phyloP scores from a whole-genome alignment of 2,329 filamentous ascomycete genomes.

The Diaporthe sp. region DNA sequence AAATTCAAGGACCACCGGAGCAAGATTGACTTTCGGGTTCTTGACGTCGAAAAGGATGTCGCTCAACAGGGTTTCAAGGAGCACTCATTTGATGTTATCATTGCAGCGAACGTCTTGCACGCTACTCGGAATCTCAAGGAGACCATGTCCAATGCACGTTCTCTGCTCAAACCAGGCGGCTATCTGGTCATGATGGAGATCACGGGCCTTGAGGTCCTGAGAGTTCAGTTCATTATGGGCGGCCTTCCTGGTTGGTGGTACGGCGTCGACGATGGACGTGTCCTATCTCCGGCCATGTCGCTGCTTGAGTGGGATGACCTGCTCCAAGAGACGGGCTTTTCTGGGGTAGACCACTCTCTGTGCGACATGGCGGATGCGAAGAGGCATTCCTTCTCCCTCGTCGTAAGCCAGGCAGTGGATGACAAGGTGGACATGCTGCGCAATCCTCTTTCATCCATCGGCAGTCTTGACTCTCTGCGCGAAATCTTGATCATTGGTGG shows the following conservation, averaged over 20 bases:
- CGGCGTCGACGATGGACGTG: conserved; percentile 16
- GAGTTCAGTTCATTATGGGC: conserved; percentile 43
- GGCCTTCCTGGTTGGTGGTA: conserved; percentile 29
- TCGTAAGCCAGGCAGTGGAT: conserved; percentile 11
- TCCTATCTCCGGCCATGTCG: conserved; percentile 1
- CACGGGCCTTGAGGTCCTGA: conserved; percentile 38
- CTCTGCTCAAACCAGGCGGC: conserved; percentile 57
- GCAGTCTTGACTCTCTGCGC: too few species aligned
- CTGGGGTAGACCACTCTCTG: background rate
- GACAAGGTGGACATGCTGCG: conserved; percentile 12
- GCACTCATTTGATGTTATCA: conserved; percentile 51
- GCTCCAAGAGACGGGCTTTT: conserved; percentile 5
- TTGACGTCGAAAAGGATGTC: conserved; percentile 46
- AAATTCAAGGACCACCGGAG: conserved; percentile 37
- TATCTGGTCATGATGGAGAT: conserved; percentile 59
- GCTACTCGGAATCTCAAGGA: conserved; percentile 48
- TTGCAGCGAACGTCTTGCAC: conserved; percentile 54
- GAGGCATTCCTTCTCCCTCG: background rate
- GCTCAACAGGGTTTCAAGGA: conserved; percentile 47
- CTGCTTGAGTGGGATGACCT: background rate
- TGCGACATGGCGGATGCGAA: background rate
- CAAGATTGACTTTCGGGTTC: background rate
- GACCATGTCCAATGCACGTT: conserved; percentile 49
- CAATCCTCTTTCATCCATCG: background rate
- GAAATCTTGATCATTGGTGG: too few species aligned